Base-by-base conservation (phyloP, 495 filamentous ascomycete genomes). In the Penicillium antarcticum region DNA sequence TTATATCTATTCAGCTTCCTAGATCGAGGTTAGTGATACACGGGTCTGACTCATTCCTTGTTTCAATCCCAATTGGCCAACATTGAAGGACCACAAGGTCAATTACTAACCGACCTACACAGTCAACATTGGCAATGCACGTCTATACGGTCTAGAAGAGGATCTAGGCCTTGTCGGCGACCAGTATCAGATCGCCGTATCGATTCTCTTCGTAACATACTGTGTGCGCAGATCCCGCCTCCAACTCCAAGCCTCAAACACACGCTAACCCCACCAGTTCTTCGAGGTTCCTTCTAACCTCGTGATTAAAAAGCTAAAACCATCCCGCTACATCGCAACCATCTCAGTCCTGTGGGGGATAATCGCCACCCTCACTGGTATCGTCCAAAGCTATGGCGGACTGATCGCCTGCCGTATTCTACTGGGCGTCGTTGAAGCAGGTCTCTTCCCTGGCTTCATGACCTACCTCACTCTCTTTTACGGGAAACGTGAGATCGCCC, bases 71-170 rank as follows among this genome's bases (percentile, higher is more conserved):
- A 1, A 19, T 33, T 13, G 11, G 14, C 13, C 9, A n/a, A 23
- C 17, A 31, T 48, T 39, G 21, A 48, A 23, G 21, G 21, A 23
- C 2, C 47, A 41, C 29, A 49, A 26, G 26, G 26, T 0, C 26
- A 29, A 29, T 29, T 29, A 7, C 26, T 29, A 29, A 29, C 26
- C 46, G 34, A 53, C 41, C 26, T 33, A 39, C 79, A 73, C 55
- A 73, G 87, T 90, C 18, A 90, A 90, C 59, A 91, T 92, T 52
- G 87, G 87, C 48, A 89, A 89, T 70, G 85, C 86, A 10, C 73
- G 84, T 8, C 69, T 91, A 23, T 90, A 89, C 55, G 73, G 74
- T 7, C 48, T 92, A 43, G 86, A 88, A 68, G 70, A 78, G 43
- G 87, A 91, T 52, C 72, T 92, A 7, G 71, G 76, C 1, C 62